Percentiles rank a stretch among this genome's conserved stretches.
Conservation (phyloP, 768 basidiomycete genomes). For the Gyrodon lividus region DNA sequence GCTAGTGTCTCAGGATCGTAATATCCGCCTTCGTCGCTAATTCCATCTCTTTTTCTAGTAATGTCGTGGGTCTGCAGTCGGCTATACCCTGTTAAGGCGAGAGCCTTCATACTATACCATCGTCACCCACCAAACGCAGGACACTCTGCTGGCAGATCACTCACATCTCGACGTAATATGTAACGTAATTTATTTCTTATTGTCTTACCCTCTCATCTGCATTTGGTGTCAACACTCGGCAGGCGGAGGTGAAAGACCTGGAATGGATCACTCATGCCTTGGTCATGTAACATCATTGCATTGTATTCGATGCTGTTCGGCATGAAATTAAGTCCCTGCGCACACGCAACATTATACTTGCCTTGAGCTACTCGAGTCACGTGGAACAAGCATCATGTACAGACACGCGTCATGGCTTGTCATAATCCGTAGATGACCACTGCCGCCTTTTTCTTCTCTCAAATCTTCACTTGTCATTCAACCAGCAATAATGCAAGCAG, state of each 20-base stretch:
- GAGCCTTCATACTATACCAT: conserved; percentile 28
- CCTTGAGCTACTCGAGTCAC: neutral
- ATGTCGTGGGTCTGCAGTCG: conserved; percentile 9
- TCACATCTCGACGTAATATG: conserved; percentile 27
- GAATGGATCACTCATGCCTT: conserved; percentile 17
- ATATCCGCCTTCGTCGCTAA: neutral
- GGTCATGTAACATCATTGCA: conserved; percentile 26
- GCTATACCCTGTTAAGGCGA: conserved; percentile 26
- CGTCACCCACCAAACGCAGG: conserved; percentile 26
- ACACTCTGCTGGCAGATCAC: conserved; percentile 26
- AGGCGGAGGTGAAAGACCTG: conserved; percentile 13
- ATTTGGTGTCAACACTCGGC: conserved; percentile 8
- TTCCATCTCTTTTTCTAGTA: conserved; percentile 16
- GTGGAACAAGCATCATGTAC: neutral
- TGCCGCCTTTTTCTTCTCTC: neutral
- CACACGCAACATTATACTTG: too few species aligned
- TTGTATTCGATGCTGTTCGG: neutral
- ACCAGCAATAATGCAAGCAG: conserved; percentile 26
- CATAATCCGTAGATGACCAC: neutral
- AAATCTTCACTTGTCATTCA: neutral
- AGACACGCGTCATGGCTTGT: neutral
- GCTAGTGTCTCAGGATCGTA: conserved; percentile 20
- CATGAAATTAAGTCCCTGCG: neutral
- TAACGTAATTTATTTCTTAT: conserved; percentile 29
- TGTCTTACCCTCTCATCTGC: conserved; percentile 12